These are phyloP conservation scores for Puccinia horiana DNA, from an alignment of 1,284 basidiomycete genomes.

Conservation along the genomic window DNA sequence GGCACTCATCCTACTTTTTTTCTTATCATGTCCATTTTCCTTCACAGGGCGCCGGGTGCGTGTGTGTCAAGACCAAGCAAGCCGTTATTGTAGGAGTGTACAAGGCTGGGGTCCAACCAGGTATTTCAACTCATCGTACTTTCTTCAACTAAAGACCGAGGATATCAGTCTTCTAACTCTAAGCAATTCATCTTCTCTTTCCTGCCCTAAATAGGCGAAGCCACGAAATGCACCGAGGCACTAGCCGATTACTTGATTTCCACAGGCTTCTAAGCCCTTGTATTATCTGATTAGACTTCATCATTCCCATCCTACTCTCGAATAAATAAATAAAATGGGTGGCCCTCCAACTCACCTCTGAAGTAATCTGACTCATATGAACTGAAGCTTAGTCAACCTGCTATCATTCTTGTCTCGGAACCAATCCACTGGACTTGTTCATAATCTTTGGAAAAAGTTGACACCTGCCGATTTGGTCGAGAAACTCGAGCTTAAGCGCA, in stretches of 20 bases:
- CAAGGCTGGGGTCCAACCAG: conserved; percentile 65
- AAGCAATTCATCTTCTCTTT: neutral
- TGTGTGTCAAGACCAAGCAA: conserved; percentile 84
- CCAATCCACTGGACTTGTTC: too few relatives aligned
- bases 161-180: neutral
- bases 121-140: neutral
- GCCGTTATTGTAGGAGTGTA: conserved; percentile 84
- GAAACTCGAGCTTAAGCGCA: too few relatives aligned
- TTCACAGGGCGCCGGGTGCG: conserved; percentile 72
- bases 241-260: conserved; percentile 79
- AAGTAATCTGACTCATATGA: neutral
- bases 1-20: conserved; percentile 51
- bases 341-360: neutral
- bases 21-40: conserved; percentile 30
- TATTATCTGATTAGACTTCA: neutral
- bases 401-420: neutral
- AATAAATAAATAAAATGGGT: neutral
- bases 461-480: too few relatives aligned
- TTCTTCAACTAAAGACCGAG: neutral
- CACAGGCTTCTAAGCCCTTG: conserved; percentile 60
- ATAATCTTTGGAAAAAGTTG: too few relatives aligned
- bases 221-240: conserved; percentile 30
- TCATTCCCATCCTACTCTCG: neutral
- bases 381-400: neutral
- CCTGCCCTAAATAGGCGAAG: neutral